These are phyloP conservation scores for Xylaria longipes DNA, from an alignment of 495 filamentous ascomycete genomes.

Conservation along the genomic window DNA sequence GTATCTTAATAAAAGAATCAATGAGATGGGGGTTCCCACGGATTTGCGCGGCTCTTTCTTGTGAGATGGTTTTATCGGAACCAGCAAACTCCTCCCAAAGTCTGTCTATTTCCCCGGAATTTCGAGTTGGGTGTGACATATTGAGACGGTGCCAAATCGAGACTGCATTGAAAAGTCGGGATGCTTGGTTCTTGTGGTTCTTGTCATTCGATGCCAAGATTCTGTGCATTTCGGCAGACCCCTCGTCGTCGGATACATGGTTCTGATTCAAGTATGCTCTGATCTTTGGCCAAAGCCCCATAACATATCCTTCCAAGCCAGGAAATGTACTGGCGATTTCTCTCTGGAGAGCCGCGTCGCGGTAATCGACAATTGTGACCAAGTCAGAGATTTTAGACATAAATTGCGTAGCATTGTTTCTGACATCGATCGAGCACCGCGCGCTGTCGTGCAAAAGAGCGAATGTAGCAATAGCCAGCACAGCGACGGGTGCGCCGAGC, in stretches of 20 bases:
- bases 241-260: conserved; percentile 18
- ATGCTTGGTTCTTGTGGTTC: conserved; percentile 29
- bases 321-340: conserved; percentile 27
- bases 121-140: conserved; percentile 14
- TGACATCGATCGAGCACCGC: conserved; percentile 28
- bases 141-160: conserved; percentile 13
- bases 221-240: conserved; percentile 27
- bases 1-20: conserved; percentile 60
- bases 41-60: conserved; percentile 34
- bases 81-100: conserved; percentile 46
- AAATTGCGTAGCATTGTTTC: conserved; percentile 33
- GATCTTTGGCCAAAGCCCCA: conserved; percentile 33
- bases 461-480: conserved; percentile 51
- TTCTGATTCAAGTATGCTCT: conserved; percentile 24
- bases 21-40: conserved; percentile 48
- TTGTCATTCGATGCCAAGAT: conserved; percentile 11
- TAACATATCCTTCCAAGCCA: conserved; percentile 28
- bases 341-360: conserved; percentile 16
- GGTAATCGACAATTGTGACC: conserved; percentile 29
- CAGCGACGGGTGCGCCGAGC: conserved; percentile 36
- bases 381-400: conserved; percentile 33
- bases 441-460: conserved; percentile 45
- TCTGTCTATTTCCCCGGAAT: conserved; percentile 28
- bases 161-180: conserved; percentile 9
- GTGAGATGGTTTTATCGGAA: conserved; percentile 21